Base-by-base conservation (phyloP, 2,329 filamentous ascomycete species). In the Xylariaceae sp. region DNA sequence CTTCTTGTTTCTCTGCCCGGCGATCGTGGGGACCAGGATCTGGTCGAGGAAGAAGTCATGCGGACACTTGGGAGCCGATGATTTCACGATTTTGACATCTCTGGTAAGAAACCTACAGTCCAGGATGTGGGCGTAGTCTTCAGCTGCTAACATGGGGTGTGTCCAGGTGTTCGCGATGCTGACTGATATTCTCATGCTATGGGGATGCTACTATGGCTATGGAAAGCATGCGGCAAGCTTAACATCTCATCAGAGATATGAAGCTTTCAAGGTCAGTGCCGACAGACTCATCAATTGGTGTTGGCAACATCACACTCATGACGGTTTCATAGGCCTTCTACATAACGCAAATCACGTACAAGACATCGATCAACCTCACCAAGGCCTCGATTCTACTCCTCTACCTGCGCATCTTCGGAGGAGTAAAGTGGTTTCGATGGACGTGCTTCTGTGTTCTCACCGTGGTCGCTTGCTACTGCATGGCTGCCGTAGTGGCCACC, bases 301-400 rank as follows among this genome's bases (percentile, higher is more conserved):
- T 35, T 37, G 15, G 4, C 11, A 49, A 4, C 7, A 9, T 34
- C 9, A 8, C 11, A 35, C 55, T 65, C 13, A 63, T 15, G n/a
- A 8, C 11, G 0, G 0, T 23, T 35, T 45, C 4, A 6, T 18
- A 71, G 71, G 66, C 66, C 49, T 72, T 73, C 57, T 73, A 70
- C 57, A n/a, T 73, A 3, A 66, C 61, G 17, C 72, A 73, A 53
- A 67, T 70, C 35, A 71, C 69, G 23, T 73, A 73, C 64, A 73
- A 73, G 57, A 56, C 68, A 3, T 71, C 67, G 47, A 70, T 73
- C 57, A 71, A 72, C 55, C 61, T 72, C 7, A 72, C 71, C 5
- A 73, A 73, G 51, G 55, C 65, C 3, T 72, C 71, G 3, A 72
- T 73, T 18, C 61, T 73, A 13, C 52, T 73, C 0, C 67, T 73